Conservation (phyloP, 2,329 filamentous ascomycete genomes). For the Penicillium olsonii region DNA sequence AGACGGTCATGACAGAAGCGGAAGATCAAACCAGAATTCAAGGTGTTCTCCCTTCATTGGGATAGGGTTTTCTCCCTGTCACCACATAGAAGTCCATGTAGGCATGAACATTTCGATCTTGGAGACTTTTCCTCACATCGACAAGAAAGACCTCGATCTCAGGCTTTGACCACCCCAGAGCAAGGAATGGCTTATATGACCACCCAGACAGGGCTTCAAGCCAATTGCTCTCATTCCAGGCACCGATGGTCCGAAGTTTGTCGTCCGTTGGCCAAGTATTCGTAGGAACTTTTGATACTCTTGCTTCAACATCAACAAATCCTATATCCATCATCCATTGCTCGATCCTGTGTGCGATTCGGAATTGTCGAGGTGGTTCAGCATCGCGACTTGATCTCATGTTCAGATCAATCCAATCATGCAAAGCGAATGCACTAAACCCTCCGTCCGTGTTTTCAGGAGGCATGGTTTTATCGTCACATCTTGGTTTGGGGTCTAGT, state of each 20-base stretch:
- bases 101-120: slow-evolving; percentile 42
- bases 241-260: slow-evolving; percentile 50
- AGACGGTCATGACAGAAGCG: slow-evolving; percentile 10
- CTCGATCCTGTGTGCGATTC: slow-evolving; percentile 56
- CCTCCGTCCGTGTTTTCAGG: slow-evolving; percentile 41
- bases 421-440: slow-evolving; percentile 41
- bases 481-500: slow-evolving; percentile 49
- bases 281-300: slow-evolving; percentile 54
- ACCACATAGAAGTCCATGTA: slow-evolving; percentile 45
- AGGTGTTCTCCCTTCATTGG: slow-evolving; percentile 17
- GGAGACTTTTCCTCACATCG: slow-evolving; percentile 45
- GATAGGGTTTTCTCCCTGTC: slow-evolving; percentile 36
- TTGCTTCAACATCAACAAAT: slow-evolving; percentile 58
- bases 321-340: slow-evolving; percentile 58
- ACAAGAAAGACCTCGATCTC: slow-evolving; percentile 51
- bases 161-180: slow-evolving; percentile 46
- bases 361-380: slow-evolving; percentile 49
- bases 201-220: slow-evolving; percentile 46
- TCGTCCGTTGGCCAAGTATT: slow-evolving; percentile 55
- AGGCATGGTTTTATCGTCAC: slow-evolving; percentile 57
- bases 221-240: slow-evolving; percentile 51
- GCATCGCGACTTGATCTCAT: slow-evolving; percentile 47
- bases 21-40: slow-evolving; percentile 8
- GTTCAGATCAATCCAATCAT: slow-evolving; percentile 51
- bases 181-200: slow-evolving; percentile 46